A percentile compares a stretch with the other conserved stretches of the same genome.
Evolutionary conservation across 176 grass and related monocot genomes (phyloP).

Genomic region (Canna indica): DNA sequence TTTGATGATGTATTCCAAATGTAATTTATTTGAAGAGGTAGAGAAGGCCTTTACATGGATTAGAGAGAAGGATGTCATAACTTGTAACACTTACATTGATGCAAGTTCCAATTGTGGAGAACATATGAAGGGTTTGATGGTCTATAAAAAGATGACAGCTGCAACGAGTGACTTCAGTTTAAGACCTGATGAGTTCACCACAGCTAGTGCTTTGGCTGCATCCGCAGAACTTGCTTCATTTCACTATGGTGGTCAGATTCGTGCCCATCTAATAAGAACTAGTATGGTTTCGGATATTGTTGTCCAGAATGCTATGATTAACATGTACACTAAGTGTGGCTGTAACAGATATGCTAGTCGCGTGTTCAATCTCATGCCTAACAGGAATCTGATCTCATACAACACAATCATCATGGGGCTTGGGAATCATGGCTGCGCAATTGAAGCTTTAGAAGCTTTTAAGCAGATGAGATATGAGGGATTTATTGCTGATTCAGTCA

Average conservation of each 20-base stretch:
- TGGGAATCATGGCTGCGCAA: slow-evolving; percentile 20
- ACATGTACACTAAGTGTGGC: slow-evolving; percentile 24
- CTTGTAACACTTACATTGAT: slow-evolving; percentile 30
- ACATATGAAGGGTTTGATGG: slow-evolving; percentile 13
- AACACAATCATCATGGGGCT: slow-evolving; percentile 26
- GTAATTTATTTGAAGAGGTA: slow-evolving; percentile 5
- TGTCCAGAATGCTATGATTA: slow-evolving; percentile 25
- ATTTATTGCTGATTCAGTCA: slow-evolving; percentile 12
- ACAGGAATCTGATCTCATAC: slow-evolving; percentile 19
- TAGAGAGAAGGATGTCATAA: slow-evolving; percentile 24
- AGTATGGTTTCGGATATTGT: slow-evolving; percentile 3
- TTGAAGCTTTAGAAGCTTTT: slow-evolving; percentile 11
- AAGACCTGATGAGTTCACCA: slow-evolving; percentile 22
- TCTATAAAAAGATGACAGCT: slow-evolving; percentile 24
- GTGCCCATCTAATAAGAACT: slow-evolving; percentile 14
- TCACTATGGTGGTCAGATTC: slow-evolving; percentile 24
- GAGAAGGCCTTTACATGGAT: slow-evolving; percentile 16
- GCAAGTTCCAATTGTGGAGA: slow-evolving; percentile 15
- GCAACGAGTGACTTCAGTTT: background rate
- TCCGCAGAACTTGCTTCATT: slow-evolving; percentile 36
- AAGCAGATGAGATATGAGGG: slow-evolving; percentile 23
- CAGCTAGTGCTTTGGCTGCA: slow-evolving; percentile 10
- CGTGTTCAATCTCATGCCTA: slow-evolving; percentile 2
- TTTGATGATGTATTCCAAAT: slow-evolving; percentile 31
- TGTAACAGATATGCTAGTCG: slow-evolving; percentile 8